Evolutionary conservation across 2,329 filamentous ascomycete species (phyloP).

Genomic region (Thermochaetoides dissita): DNA sequence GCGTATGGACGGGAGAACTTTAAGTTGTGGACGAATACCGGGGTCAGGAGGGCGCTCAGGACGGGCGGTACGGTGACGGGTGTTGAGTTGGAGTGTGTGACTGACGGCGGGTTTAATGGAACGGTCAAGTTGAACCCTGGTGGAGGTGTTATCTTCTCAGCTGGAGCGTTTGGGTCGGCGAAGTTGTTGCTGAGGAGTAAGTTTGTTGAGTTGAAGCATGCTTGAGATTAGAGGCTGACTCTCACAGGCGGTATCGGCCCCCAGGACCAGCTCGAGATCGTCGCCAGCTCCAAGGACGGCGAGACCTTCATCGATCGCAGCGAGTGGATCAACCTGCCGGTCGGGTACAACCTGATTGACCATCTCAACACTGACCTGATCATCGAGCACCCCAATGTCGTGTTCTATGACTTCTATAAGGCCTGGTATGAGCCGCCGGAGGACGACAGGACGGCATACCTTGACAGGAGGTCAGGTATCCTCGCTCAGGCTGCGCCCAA

Average conservation of each 20-base stretch:
- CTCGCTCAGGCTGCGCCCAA: slow-evolving; percentile 53
- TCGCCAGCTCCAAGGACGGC: slow-evolving; percentile 35
- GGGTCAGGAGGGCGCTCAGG: slow-evolving; percentile 53
- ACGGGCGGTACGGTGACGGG: slow-evolving; percentile 48
- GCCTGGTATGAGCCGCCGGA: slow-evolving; percentile 38
- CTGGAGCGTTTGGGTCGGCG: slow-evolving; percentile 55
- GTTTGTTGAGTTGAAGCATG: slow-evolving; percentile 1
- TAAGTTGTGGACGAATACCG: slow-evolving; percentile 50
- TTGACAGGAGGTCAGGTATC: slow-evolving; percentile 40
- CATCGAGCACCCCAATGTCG: slow-evolving; percentile 29
- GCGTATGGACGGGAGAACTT: slow-evolving; percentile 44
- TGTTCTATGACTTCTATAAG: slow-evolving; percentile 52
- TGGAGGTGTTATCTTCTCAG: slow-evolving; percentile 54
- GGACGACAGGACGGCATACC: slow-evolving; percentile 30
- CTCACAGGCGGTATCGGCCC: slow-evolving; percentile 45
- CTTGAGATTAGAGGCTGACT: neutral
- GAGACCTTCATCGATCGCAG: slow-evolving; percentile 34
- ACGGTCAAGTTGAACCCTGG: slow-evolving; percentile 41
- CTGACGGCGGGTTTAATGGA: slow-evolving; percentile 40
- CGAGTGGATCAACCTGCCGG: slow-evolving; percentile 44
- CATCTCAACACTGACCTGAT: slow-evolving; percentile 38
- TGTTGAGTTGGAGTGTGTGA: slow-evolving; percentile 48
- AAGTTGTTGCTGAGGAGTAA: slow-evolving; percentile 52
- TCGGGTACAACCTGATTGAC: slow-evolving; percentile 45
- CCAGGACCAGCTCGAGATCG: slow-evolving; percentile 40